These are phyloP conservation scores for Aspergillus oerlinghausenensis DNA, from an alignment of 2,329 filamentous ascomycete species.

Conservation along the genomic window DNA sequence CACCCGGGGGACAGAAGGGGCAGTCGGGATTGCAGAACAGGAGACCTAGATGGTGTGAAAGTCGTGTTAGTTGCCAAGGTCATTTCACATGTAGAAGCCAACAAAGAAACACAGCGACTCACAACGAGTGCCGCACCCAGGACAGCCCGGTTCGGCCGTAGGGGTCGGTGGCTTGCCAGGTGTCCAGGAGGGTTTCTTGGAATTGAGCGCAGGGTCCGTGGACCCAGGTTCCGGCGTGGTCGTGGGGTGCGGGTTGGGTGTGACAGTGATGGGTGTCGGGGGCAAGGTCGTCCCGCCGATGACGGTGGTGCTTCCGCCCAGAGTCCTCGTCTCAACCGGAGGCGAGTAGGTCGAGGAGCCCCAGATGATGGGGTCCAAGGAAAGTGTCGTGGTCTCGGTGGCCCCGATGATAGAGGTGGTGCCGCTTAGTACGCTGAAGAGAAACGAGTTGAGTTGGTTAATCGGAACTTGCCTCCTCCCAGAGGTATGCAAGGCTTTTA, in stretches of 20 bases:
- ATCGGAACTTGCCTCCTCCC: no score
- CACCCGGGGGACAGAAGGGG: no score
- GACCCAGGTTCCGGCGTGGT: background rate
- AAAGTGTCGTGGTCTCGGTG: background rate
- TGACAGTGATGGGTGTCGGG: background rate
- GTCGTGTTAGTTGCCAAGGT: background rate
- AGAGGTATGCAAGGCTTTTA: background rate
- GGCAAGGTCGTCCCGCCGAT: background rate
- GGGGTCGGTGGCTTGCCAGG: background rate
- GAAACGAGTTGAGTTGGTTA: no score
- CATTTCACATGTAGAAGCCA: background rate
- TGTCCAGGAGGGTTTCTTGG: background rate
- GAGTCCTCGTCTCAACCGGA: background rate
- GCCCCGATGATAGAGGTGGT: background rate
- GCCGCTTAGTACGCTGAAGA: background rate
- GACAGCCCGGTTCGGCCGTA: background rate
- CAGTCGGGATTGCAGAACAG: no score
- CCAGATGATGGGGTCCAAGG: background rate
- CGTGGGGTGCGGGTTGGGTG: conserved; percentile 1
- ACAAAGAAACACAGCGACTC: background rate
- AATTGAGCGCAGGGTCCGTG: background rate
- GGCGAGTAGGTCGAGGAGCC: background rate
- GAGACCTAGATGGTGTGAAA: background rate
- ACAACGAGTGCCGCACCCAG: background rate
- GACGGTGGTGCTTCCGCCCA: background rate